A percentile compares a stretch with the other conserved stretches of the same genome.
phyloP scores from a whole-genome alignment of 768 basidiomycete species.

The Hirschioporus abietinus region DNA sequence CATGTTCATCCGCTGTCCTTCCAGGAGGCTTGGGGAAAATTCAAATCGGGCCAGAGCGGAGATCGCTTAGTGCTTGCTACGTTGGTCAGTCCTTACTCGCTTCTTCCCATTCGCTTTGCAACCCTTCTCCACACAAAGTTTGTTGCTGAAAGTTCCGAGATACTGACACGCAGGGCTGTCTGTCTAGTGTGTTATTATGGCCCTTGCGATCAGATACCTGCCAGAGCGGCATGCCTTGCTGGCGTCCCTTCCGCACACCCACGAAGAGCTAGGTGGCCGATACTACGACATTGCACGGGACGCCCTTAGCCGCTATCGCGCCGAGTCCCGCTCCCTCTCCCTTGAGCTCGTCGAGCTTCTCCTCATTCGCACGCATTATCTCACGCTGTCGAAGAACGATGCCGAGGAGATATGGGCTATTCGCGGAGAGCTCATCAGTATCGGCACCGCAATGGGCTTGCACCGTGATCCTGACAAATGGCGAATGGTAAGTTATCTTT shows the following conservation, averaged over 20 bases:
- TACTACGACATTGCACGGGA: slow-evolving; percentile 67
- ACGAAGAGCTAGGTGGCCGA: slow-evolving; percentile 56
- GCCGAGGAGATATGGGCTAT: slow-evolving; percentile 79
- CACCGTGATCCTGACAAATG: slow-evolving; percentile 83
- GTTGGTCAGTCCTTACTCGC: slow-evolving; percentile 24
- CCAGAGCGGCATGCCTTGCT: slow-evolving; percentile 60
- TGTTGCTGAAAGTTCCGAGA: not conserved
- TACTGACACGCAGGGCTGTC: not conserved
- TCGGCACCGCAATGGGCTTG: slow-evolving; percentile 77
- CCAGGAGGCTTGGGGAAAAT: slow-evolving; percentile 61
- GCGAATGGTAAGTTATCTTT: slow-evolving; percentile 37
- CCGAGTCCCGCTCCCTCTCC: slow-evolving; percentile 54
- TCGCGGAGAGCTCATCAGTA: slow-evolving; percentile 65
- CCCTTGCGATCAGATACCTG: slow-evolving; percentile 67
- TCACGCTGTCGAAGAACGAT: slow-evolving; percentile 67
- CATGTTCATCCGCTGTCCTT: slow-evolving; percentile 66
- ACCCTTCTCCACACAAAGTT: not conserved
- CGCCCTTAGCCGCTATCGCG: slow-evolving; percentile 56
- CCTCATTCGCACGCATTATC: slow-evolving; percentile 65
- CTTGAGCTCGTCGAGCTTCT: slow-evolving; percentile 74
- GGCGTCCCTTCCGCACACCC: slow-evolving; percentile 39
- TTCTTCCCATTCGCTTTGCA: not conserved
- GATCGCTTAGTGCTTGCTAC: slow-evolving; percentile 70
- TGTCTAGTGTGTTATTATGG: slow-evolving; percentile 56
- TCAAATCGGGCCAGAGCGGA: slow-evolving; percentile 59